Evolutionary conservation across 2,329 filamentous ascomycete species (phyloP).

Genomic region (Penicillium sp.): DNA sequence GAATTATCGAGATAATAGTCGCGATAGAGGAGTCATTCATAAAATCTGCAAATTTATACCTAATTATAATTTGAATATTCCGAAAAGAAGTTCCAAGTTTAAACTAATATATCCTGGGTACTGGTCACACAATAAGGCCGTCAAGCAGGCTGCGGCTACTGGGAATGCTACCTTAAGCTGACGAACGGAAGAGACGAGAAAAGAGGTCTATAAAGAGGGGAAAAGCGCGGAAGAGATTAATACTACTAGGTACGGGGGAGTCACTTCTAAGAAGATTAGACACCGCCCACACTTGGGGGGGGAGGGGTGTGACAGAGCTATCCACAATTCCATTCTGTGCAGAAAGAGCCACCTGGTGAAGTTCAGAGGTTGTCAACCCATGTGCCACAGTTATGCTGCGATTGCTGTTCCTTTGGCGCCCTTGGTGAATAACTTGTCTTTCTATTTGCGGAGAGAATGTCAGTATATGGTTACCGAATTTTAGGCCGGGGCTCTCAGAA

Average conservation of each 20-base stretch:
- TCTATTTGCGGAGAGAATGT: background rate
- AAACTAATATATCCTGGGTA: too few relatives aligned
- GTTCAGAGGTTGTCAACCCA: background rate
- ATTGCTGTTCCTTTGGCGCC: background rate
- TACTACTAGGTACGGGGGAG: background rate
- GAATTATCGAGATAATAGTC: too few relatives aligned
- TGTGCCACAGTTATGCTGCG: background rate
- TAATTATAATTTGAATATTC: too few relatives aligned
- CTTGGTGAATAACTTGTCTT: background rate
- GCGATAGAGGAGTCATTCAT: too few relatives aligned
- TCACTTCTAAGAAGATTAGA: background rate
- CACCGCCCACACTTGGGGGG: background rate
- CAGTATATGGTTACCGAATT: background rate
- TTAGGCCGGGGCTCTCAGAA: background rate
- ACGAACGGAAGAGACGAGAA: too few relatives aligned
- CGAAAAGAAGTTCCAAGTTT: background rate
- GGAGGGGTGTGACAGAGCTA: too few relatives aligned
- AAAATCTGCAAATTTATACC: too few relatives aligned
- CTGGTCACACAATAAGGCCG: too few relatives aligned
- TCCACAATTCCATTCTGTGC: too few relatives aligned
- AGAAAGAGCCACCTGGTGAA: too few relatives aligned
- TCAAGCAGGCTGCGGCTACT: too few relatives aligned
- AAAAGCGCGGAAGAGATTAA: background rate
- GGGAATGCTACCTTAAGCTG: too few relatives aligned
- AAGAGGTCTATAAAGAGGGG: background rate